Evolutionary conservation across 2,329 filamentous ascomycete species (phyloP).

Genomic region (Apiospora phragmitis): DNA sequence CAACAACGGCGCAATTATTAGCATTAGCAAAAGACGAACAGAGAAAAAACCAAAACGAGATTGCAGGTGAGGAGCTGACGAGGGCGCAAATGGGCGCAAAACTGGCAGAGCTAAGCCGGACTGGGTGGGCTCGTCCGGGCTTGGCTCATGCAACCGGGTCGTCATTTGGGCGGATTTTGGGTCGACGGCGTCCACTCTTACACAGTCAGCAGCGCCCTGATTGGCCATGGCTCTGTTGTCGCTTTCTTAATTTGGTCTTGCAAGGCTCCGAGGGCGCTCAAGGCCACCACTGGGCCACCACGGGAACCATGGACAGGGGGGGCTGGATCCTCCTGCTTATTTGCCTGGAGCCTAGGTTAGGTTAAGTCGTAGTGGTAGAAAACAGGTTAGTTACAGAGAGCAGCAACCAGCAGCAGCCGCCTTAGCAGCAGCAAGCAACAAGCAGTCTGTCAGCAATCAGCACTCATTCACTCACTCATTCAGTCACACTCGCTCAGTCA

Average conservation of each 20-base stretch:
- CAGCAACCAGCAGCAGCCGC: too few species aligned
- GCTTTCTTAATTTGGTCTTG: not conserved
- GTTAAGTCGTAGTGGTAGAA: too few species aligned
- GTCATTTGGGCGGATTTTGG: not conserved
- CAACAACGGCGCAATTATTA: not conserved
- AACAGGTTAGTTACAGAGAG: not conserved
- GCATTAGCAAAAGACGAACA: too few species aligned
- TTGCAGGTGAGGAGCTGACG: not conserved
- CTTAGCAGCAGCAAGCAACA: too few species aligned
- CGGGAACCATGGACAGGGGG: not conserved
- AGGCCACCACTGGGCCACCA: not conserved
- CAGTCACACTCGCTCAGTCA: not conserved
- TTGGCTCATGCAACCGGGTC: slow-evolving; percentile 1
- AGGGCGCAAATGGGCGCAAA: not conserved
- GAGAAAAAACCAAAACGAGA: not conserved
- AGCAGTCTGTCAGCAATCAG: not conserved
- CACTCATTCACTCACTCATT: not conserved
- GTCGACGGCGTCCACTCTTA: not conserved
- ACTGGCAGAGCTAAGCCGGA: not conserved
- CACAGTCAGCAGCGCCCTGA: not conserved
- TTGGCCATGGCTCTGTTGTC: not conserved
- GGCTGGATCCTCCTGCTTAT: not conserved
- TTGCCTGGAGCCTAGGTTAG: too few species aligned
- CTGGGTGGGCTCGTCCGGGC: not conserved
- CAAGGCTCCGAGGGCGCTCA: not conserved